Evolutionary conservation across 2,329 filamentous ascomycete genomes (phyloP), one percentile per base, ranked within the genome.

Genomic region (Talaromyces sp.): DNA sequence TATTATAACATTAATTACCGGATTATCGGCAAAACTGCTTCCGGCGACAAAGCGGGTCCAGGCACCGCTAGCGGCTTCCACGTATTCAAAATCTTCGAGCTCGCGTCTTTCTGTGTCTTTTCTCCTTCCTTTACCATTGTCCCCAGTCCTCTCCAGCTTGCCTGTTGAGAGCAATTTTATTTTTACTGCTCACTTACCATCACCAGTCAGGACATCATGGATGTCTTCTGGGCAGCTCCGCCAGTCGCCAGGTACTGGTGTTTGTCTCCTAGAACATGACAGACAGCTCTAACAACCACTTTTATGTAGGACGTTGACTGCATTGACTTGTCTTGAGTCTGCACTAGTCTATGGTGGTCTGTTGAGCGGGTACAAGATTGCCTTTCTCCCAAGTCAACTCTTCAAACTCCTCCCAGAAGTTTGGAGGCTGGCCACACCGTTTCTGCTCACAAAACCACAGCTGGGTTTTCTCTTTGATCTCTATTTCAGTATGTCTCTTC

Each of bases 381-480:
- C 85, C 62, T 90, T 87, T 62, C 75, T 76, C 30, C 74, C 79
- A 16, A 56, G 57, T 27, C 72, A 73, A 61, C 75, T 91, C 61
- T 83, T 88, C 70, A 82, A 81, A 61, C 76, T 85, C 55, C 79
- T 85, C 18, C 86, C 86, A 30, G 77, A 89, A 68, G 64, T 87
- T 65, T 89, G 86, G 85, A 81, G 86, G 55, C 65, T 86, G 12
- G 73, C 82, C 61, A 84, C 85, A 2, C 75, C 83, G 10, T 88
- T 88, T 73, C 73, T 87, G 63, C 76, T 88, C 65, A 87, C 85
- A 8, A 81, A 83, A 56, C 76, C 78, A 10, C 75, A 78, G 44
- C 71, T 87, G 64, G 75, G 78, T 55, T 85, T 92, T 67, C 71
- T 92, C 60, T 79, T 92, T 72, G 89, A 93, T 73, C 87, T 90